Conservation (phyloP, 2,329 filamentous ascomycete genomes). For the Aureobasidium sp. region DNA sequence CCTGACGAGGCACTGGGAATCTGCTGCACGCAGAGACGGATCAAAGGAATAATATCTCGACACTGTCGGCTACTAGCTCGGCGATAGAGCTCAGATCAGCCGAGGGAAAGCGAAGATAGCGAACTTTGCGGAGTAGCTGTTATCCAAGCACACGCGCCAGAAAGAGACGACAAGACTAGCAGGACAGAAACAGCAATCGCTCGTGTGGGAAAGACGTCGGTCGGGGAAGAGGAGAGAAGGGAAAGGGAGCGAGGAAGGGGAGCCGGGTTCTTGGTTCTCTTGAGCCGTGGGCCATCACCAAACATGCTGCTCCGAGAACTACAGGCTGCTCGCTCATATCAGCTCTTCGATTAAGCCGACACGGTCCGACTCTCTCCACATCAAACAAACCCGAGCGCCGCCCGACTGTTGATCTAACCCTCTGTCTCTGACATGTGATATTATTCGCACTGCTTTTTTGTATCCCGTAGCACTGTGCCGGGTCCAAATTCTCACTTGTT, state of each 20-base stretch:
- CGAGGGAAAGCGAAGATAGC: conserved; percentile 13
- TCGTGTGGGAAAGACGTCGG: neutral
- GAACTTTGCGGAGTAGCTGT: conserved; percentile 7
- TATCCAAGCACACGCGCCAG: neutral
- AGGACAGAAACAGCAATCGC: neutral
- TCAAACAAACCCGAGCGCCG: neutral
- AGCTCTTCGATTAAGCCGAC: neutral
- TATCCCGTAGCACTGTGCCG: neutral
- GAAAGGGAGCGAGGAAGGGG: neutral
- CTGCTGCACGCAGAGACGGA: conserved; percentile 6
- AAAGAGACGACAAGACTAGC: neutral
- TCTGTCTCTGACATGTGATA: neutral
- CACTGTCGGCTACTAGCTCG: conserved; percentile 8
- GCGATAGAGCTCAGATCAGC: conserved; percentile 11
- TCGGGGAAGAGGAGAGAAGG: neutral
- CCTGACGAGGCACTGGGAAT: neutral
- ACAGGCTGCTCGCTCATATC: conserved; percentile 5
- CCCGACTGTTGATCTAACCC: neutral
- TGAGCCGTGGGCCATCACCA: conserved; percentile 1
- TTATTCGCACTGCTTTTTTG: neutral
- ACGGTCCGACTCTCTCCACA: conserved; percentile 10
- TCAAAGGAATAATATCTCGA: conserved; percentile 8
- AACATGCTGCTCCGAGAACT: neutral
- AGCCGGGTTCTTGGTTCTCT: conserved; percentile 4
- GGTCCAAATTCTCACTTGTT: neutral